phyloP scores from a whole-genome alignment of 345 rosid species.

The Gossypium stocksii region DNA sequence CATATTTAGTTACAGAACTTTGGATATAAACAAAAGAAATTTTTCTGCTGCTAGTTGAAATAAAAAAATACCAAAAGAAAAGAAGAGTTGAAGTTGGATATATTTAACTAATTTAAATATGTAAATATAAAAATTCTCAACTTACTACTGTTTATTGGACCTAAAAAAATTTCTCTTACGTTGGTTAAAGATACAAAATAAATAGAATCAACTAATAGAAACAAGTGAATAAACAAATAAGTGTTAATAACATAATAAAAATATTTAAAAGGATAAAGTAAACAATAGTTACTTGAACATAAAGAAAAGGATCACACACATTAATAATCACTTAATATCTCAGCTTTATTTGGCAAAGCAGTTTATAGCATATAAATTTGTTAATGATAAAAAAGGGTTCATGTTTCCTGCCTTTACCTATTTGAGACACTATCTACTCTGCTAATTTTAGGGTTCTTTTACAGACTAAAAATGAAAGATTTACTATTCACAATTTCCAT shows the following conservation, averaged over 20 bases:
- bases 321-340: constrained; percentile 18
- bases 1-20: not conserved
- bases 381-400: too few relatives aligned
- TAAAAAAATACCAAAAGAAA: not conserved
- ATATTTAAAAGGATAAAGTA: not conserved
- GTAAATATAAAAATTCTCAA: not conserved
- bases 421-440: too few relatives aligned
- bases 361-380: too few relatives aligned
- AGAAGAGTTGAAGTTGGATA: not conserved
- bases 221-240: not conserved
- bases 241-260: not conserved
- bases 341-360: too few relatives aligned
- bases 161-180: not conserved
- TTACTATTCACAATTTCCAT: too few relatives aligned
- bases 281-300: constrained; percentile 50
- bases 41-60: not conserved
- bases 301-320: constrained; percentile 85
- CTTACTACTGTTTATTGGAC: not conserved
- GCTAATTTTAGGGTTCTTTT: too few relatives aligned
- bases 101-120: not conserved
- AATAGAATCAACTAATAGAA: not conserved
- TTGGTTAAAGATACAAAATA: not conserved
- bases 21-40: not conserved
- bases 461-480: too few relatives aligned
- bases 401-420: too few relatives aligned